Base-by-base conservation (phyloP, 352 stramenopile species). In the Plasmopara muralis region DNA sequence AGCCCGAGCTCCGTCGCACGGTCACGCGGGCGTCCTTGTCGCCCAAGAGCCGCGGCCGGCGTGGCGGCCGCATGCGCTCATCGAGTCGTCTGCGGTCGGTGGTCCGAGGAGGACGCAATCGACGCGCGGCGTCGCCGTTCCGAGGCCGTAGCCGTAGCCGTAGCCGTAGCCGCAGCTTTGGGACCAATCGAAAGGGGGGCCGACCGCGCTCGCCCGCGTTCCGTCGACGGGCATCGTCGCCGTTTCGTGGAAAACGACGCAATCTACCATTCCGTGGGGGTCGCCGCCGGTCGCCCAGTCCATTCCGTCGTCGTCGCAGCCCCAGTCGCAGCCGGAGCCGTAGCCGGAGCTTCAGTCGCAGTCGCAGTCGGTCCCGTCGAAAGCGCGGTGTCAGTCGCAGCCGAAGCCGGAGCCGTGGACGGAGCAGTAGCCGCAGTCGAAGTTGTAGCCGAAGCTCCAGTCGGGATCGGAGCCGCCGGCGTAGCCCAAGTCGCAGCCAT, bases 81-180 rank as follows among this genome's bases (percentile, higher is more conserved):
- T 59, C 41, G 14, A 57, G 48, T 18, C 51, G 62, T 0, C 55
- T 41, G 15, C 68, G 67, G 2, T 62, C 62, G 9, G 52, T 60
- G 13, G 1, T 31, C 28, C 25, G 58, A 28, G 49, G 47, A 1
- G 57, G 51, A 16, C 60, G 62, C 13, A 50, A 30, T 6, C 58
- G 71, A 16, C 72, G 75, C 6, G 51, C 14, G 0, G 51, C 53
- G 0, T 88, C 79, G 9, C 70, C 73, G 4, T 84, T 80, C 43
- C 73, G 83, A 15, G 74, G 71, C 53, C 69, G 58, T 10, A 82
- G 75, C 58, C 70, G 60, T 3, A 70, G 71, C 53, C 69, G 58
- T 10, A 82, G 75, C 58, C 70, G 60, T 3, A 70, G 65, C 14
- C 62, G 44, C 15, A 72, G 68, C 16, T 63, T 64, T 13, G 52